These are phyloP conservation scores for Torrubiellomyces zombiae DNA, from an alignment of 2,329 filamentous ascomycete genomes.

Conservation along the genomic window DNA sequence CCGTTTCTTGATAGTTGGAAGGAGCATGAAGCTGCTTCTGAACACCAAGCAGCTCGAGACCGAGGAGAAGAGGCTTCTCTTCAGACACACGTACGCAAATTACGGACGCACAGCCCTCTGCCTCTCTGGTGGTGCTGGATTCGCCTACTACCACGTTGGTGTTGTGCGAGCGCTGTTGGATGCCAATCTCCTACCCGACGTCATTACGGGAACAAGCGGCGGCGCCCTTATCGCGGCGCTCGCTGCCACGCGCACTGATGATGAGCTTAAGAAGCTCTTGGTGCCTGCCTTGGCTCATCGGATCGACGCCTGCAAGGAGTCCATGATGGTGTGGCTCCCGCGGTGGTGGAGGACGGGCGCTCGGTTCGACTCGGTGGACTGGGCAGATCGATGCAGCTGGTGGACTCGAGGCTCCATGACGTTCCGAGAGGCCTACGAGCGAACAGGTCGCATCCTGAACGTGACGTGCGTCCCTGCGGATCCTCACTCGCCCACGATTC, in stretches of 20 bases:
- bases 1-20: slow-evolving; percentile 40
- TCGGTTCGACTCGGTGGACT: slow-evolving; percentile 83
- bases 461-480: slow-evolving; percentile 93
- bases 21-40: slow-evolving; percentile 48
- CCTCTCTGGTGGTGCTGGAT: slow-evolving; percentile 80
- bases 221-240: slow-evolving; percentile 80
- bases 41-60: slow-evolving; percentile 47
- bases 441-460: slow-evolving; percentile 87
- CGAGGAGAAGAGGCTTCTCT: slow-evolving; percentile 64
- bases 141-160: slow-evolving; percentile 94
- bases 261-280: slow-evolving; percentile 71
- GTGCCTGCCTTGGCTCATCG: slow-evolving; percentile 72
- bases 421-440: slow-evolving; percentile 84
- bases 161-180: slow-evolving; percentile 82
- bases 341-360: slow-evolving; percentile 90
- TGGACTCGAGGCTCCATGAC: slow-evolving; percentile 84
- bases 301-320: slow-evolving; percentile 74
- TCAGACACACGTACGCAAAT: slow-evolving; percentile 80
- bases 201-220: slow-evolving; percentile 92
- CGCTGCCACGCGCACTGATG: slow-evolving; percentile 77
- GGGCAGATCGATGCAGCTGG: slow-evolving; percentile 75
- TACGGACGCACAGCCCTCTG: slow-evolving; percentile 87
- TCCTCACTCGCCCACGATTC: slow-evolving; percentile 77
- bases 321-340: slow-evolving; percentile 55
- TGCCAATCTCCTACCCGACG: slow-evolving; percentile 68